Evolutionary conservation across 495 filamentous ascomycete genomes (phyloP).

Genomic region (Schizothecium vesticola): DNA sequence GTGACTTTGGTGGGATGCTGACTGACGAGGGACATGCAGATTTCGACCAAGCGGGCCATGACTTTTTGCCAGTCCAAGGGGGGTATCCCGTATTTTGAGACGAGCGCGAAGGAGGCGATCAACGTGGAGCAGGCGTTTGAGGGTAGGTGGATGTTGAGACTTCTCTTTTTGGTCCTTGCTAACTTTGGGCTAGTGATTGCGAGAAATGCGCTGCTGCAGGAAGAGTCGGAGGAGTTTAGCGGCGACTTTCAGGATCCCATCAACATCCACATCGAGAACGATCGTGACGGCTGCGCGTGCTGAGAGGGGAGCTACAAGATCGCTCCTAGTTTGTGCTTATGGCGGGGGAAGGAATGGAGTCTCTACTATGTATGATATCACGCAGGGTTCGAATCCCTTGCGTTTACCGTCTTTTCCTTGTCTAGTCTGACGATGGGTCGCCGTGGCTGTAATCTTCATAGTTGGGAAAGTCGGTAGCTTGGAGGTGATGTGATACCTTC

Average conservation of each 20-base stretch:
- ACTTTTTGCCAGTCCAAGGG: conserved; percentile 97
- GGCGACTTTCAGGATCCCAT: conserved; percentile 96
- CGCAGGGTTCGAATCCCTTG: conserved; percentile 20
- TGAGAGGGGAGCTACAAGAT: conserved; percentile 28
- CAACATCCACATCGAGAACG: conserved; percentile 90
- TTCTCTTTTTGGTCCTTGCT: conserved; percentile 13
- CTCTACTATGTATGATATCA: conserved; percentile 31
- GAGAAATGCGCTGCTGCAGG: conserved; percentile 87
- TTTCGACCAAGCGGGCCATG: conserved; percentile 90
- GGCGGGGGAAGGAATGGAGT: neutral
- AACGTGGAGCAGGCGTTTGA: conserved; percentile 99
- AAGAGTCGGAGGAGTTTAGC: conserved; percentile 88
- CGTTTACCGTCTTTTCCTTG: conserved; percentile 13
- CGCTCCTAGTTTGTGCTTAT: neutral
- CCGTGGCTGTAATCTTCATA: conserved; percentile 4
- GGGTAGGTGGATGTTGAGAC: conserved; percentile 49
- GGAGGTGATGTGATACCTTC: neutral
- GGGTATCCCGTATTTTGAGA: conserved; percentile 97
- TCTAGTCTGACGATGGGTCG: conserved; percentile 4
- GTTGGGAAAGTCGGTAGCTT: conserved; percentile 3
- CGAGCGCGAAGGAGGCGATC: conserved; percentile 95
- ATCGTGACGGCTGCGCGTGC: conserved; percentile 87
- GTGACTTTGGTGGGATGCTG: conserved; percentile 12
- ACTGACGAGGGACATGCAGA: conserved; percentile 38
- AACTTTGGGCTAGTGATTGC: conserved; percentile 69